Base-by-base conservation (phyloP, 2,329 filamentous ascomycete species). In the Penicillium olsonii region DNA sequence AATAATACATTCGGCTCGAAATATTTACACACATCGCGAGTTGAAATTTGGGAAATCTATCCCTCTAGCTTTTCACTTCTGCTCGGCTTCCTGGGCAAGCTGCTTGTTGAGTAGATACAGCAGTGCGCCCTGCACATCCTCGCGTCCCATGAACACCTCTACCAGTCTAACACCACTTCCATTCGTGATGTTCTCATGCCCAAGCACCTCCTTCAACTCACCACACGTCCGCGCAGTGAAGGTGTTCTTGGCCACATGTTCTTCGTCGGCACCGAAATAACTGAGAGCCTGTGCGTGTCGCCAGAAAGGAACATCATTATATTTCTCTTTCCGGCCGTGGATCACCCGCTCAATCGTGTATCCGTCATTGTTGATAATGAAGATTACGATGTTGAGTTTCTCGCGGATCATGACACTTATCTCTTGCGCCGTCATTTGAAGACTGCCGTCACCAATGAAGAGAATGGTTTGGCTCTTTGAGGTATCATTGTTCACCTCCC, bases 401-500 rank as follows among this genome's bases (percentile, higher is more conserved):
- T 79, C 72, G 14, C 72, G 72, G 56, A 87, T 81, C 58, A 87
- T 86, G 2, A 82, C 85, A 10, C 80, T 79, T 3, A 88, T 70
- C 55, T 87, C 84, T 62, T 88, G 85, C 0, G 78, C 83, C 0
- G 84, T 87, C 70, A 87, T 80, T 55, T 86, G 80, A 50, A 87
- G 78, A 53, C 82, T 84, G 3, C 84, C 84, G 44, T 86, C 84
- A 5, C 83, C 84, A 27, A 84, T 84, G 52, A 84, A 75, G 2
- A 85, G 67, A 9, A 85, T 74, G 0, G 82, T 80, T 45, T 80
- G 71, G n/a, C 65, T 72, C 5, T 65, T 63, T 15, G 57, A 54
- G 12, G 52, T 45, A 34, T 37, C 24, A 15, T 54, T 40, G 43
- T 64, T 56, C 10, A 48, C 54, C 15, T 62, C 53, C 12, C 62